These are phyloP conservation scores for Talaromyces stipitatus DNA, from an alignment of 495 filamentous ascomycete species.

Conservation along the genomic window DNA sequence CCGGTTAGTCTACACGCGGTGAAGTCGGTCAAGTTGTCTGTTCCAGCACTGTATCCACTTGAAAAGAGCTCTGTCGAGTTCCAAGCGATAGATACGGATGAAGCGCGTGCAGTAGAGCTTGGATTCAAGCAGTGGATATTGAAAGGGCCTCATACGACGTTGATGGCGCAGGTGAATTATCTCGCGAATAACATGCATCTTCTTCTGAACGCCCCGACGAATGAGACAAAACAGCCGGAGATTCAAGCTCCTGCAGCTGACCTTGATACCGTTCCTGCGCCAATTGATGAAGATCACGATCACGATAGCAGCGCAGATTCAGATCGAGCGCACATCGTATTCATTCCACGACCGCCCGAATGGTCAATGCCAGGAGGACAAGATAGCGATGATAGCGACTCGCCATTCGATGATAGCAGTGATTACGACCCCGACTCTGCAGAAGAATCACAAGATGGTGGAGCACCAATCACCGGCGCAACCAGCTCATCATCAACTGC, in stretches of 20 bases:
- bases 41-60: slow-evolving; percentile 68
- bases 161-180: slow-evolving; percentile 74
- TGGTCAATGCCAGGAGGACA: slow-evolving; percentile 48
- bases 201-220: slow-evolving; percentile 48
- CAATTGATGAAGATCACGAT: not conserved
- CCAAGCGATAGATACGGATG: slow-evolving; percentile 51
- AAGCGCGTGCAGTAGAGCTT: slow-evolving; percentile 53
- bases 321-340: slow-evolving; percentile 57
- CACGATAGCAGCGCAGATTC: not conserved
- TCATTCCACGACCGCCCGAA: slow-evolving; percentile 77
- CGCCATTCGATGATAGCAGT: slow-evolving; percentile 25
- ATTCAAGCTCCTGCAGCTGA: not conserved
- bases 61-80: slow-evolving; percentile 60
- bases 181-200: slow-evolving; percentile 65
- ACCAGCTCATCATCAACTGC: slow-evolving; percentile 8
- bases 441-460: slow-evolving; percentile 41
- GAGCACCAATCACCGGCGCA: slow-evolving; percentile 22
- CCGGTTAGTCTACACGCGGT: slow-evolving; percentile 55
- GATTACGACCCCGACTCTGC: slow-evolving; percentile 37
- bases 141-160: slow-evolving; percentile 49
- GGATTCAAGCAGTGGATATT: slow-evolving; percentile 55
- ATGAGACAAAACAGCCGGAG: slow-evolving; percentile 9
- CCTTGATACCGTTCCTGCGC: not conserved
- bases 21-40: slow-evolving; percentile 57
- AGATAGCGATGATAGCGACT: slow-evolving; percentile 28